Evolutionary conservation across 768 basidiomycete species (phyloP).

Genomic region (Polyporus arcularius): DNA sequence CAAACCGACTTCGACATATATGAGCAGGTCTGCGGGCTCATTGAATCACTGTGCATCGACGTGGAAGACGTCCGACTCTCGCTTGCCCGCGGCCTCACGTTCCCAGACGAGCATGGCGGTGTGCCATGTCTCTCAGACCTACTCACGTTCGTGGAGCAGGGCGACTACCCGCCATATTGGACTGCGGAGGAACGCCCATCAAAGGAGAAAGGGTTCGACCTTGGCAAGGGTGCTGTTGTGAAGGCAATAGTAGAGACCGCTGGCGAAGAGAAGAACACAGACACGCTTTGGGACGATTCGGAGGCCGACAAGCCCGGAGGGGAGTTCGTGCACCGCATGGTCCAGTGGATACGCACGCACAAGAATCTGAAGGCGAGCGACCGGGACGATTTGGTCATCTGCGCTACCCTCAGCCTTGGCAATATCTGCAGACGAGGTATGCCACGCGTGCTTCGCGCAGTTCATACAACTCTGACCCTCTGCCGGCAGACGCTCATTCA

Average conservation of each 20-base stretch:
- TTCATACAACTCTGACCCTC: conserved; percentile 11
- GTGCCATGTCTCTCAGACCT: conserved; percentile 62
- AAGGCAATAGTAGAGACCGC: conserved; percentile 85
- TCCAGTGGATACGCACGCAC: conserved; percentile 70
- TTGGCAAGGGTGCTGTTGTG: conserved; percentile 84
- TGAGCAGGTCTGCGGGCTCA: conserved; percentile 71
- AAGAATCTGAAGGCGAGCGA: conserved; percentile 38
- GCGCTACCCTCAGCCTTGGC: conserved; percentile 79
- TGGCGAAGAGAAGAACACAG: conserved; percentile 77
- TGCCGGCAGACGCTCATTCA: conserved; percentile 54
- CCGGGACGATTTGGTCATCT: conserved; percentile 80
- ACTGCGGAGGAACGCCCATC: conserved; percentile 48
- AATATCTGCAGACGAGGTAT: conserved; percentile 79
- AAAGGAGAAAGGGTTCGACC: conserved; percentile 73
- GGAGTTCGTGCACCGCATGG: conserved; percentile 70
- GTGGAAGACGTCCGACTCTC: conserved; percentile 74
- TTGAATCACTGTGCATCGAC: conserved; percentile 79
- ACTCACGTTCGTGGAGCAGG: conserved; percentile 74
- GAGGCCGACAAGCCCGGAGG: conserved; percentile 62
- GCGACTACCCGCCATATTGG: conserved; percentile 71
- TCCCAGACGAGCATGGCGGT: conserved; percentile 54
- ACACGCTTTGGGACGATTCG: conserved; percentile 74
- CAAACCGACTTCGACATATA: conserved; percentile 71
- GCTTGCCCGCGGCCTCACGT: conserved; percentile 64
- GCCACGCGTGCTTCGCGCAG: conserved; percentile 13